A percentile compares a stretch with the other conserved stretches of the same genome.
These are phyloP conservation scores for Papiliotrema laurentii DNA, from an alignment of 1,284 basidiomycete species.

Conservation along the genomic window DNA sequence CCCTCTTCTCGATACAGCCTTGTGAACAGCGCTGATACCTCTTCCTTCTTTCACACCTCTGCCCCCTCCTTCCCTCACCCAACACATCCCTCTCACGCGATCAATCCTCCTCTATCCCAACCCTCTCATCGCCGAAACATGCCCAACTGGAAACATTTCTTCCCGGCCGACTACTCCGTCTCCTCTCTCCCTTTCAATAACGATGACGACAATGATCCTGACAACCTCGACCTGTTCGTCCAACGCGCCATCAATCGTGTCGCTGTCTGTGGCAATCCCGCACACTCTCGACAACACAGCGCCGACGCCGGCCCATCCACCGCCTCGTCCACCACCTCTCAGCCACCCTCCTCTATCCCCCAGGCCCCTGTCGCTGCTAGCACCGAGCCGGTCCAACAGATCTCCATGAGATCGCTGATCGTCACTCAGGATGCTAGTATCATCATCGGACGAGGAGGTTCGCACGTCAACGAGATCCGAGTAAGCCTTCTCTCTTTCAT, in stretches of 20 bases:
- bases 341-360: slow-evolving; percentile 27
- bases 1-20: too few species aligned
- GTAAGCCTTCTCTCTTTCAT: slow-evolving; percentile 22
- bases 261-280: too few species aligned
- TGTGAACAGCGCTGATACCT: too few species aligned
- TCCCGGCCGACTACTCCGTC: too few species aligned
- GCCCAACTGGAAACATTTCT: too few species aligned
- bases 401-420: slow-evolving; percentile 92
- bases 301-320: slow-evolving; percentile 29
- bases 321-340: slow-evolving; percentile 18
- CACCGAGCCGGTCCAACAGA: slow-evolving; percentile 50
- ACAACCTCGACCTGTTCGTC: too few species aligned
- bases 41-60: not conserved
- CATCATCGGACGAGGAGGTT: slow-evolving; percentile 95
- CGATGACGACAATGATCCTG: too few species aligned
- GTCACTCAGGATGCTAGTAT: slow-evolving; percentile 99
- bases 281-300: slow-evolving; percentile 1
- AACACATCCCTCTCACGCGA: not conserved
- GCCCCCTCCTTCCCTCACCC: not conserved
- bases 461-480: slow-evolving; percentile 97
- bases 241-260: too few species aligned
- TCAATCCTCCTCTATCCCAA: too few species aligned
- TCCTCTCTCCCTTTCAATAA: too few species aligned
- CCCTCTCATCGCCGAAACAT: too few species aligned
- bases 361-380: slow-evolving; percentile 34